phyloP scores from a whole-genome alignment of 768 basidiomycete genomes.

The Dacryopinax spathularia region DNA sequence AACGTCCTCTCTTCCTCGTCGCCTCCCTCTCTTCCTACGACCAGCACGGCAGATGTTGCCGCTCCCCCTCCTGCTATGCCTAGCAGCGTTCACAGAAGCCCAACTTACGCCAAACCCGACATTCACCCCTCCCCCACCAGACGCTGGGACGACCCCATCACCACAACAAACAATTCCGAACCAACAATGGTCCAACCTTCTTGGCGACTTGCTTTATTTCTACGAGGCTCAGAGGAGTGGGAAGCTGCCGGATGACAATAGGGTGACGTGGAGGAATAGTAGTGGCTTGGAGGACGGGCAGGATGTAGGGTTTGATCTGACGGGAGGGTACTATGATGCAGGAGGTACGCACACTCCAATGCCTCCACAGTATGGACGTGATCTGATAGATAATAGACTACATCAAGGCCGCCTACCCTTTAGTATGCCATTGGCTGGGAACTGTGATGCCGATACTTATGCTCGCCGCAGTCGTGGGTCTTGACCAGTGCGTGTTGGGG shows the following conservation, averaged over 20 bases:
- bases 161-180: conserved; percentile 35
- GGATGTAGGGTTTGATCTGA: conserved; percentile 59
- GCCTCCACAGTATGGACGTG: background rate
- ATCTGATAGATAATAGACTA: conserved; percentile 41
- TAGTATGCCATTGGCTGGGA: conserved; percentile 34
- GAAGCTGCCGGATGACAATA: conserved; percentile 45
- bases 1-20: background rate
- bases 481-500: conserved; percentile 86
- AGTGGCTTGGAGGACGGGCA: conserved; percentile 63
- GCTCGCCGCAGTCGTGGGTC: conserved; percentile 46
- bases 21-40: background rate
- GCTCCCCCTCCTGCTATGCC: background rate
- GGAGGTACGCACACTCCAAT: conserved; percentile 42
- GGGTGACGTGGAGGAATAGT: conserved; percentile 79
- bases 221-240: conserved; percentile 88
- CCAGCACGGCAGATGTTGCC: background rate
- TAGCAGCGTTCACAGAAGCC: background rate
- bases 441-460: conserved; percentile 4
- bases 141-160: conserved; percentile 21
- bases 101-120: background rate
- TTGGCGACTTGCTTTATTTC: conserved; percentile 73
- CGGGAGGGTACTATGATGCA: conserved; percentile 85
- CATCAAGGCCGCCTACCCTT: conserved; percentile 74
- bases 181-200: conserved; percentile 63
- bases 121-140: background rate